Evolutionary conservation across 768 basidiomycete genomes (phyloP).

Genomic region (Phaffia australis): DNA sequence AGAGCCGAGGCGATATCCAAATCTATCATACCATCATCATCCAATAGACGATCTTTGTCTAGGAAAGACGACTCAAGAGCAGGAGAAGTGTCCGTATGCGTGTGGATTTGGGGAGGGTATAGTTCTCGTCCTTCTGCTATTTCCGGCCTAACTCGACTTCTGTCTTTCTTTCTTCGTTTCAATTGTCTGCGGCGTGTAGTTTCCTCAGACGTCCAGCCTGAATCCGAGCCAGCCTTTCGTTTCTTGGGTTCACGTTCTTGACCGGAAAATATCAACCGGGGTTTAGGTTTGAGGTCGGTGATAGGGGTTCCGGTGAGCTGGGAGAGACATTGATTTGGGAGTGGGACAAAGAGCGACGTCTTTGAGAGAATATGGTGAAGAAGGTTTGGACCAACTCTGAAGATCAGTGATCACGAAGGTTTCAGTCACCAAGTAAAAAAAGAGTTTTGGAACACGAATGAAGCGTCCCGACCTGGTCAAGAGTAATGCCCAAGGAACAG

Average conservation of each 20-base stretch:
- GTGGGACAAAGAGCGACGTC: slow-evolving; percentile 59
- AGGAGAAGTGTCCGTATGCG: too few relatives aligned
- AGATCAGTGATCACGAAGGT: neutral
- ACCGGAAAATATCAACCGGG: neutral
- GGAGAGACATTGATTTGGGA: slow-evolving; percentile 74
- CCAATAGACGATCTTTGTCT: too few relatives aligned
- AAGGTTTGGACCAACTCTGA: slow-evolving; percentile 62
- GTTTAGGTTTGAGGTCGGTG: slow-evolving; percentile 40
- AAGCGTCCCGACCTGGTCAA: neutral
- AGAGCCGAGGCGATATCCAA: too few relatives aligned
- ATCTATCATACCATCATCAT: too few relatives aligned
- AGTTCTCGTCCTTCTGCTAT: too few relatives aligned
- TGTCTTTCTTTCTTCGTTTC: too few relatives aligned
- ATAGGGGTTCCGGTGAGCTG: slow-evolving; percentile 71
- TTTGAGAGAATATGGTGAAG: slow-evolving; percentile 69
- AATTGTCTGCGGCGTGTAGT: too few relatives aligned
- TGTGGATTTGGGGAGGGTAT: too few relatives aligned
- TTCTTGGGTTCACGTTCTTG: neutral
- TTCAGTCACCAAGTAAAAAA: too few relatives aligned
- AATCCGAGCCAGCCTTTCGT: neutral
- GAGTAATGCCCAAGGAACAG: slow-evolving; percentile 29
- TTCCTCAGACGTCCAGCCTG: neutral
- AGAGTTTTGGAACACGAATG: too few relatives aligned
- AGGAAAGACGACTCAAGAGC: too few relatives aligned
- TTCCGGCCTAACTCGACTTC: too few relatives aligned